Conservation (phyloP, 306 rosid species). For the Prunus campanulata region DNA sequence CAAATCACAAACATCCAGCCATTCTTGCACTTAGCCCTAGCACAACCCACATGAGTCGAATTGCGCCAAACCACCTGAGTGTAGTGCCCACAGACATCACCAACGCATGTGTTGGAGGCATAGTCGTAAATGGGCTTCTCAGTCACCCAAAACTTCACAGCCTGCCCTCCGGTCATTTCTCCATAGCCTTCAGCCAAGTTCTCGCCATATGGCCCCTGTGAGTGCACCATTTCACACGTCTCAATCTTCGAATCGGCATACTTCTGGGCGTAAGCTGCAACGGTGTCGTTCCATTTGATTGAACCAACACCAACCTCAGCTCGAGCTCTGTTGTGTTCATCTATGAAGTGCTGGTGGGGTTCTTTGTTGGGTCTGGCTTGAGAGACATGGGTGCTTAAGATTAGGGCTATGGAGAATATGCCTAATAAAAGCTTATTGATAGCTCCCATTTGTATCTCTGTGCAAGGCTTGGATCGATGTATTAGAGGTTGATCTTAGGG, state of each 20-base stretch:
- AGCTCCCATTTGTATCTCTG: too few species aligned
- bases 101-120: conserved; percentile 36
- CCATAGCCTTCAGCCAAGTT: conserved; percentile 48
- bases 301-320: conserved; percentile 24
- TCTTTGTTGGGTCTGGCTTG: conserved; percentile 13
- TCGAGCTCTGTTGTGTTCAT: conserved; percentile 34
- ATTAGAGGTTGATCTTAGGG: too few species aligned
- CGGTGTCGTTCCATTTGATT: conserved; percentile 18
- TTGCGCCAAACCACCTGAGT: conserved; percentile 57
- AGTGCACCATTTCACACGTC: conserved; percentile 52
- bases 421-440: neutral
- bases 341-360: conserved; percentile 26
- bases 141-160: conserved; percentile 48
- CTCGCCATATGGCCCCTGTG: conserved; percentile 56
- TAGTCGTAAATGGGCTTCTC: conserved; percentile 50
- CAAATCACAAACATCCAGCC: conserved; percentile 49
- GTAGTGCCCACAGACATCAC: conserved; percentile 53
- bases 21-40: conserved; percentile 41
- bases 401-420: neutral
- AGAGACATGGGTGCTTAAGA: neutral
- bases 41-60: conserved; percentile 49
- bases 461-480: too few species aligned
- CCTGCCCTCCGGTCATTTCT: conserved; percentile 25
- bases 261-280: conserved; percentile 44
- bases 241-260: conserved; percentile 33